These are phyloP conservation scores for Conidiobolus incongruus DNA, from an alignment of 371 early-diverging fungal genomes.

Conservation along the genomic window DNA sequence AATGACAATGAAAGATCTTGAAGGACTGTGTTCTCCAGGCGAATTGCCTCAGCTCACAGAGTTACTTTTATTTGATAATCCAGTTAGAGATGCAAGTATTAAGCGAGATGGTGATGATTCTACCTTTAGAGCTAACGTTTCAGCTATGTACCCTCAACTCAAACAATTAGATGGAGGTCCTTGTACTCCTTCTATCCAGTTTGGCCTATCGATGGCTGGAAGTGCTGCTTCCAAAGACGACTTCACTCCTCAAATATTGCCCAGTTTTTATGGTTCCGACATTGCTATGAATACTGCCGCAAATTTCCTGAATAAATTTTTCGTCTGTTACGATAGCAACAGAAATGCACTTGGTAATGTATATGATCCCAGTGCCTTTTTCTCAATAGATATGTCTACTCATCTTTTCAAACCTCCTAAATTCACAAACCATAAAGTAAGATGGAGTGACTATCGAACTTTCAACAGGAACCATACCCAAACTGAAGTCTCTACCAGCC, in stretches of 20 bases:
- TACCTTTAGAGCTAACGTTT: neutral
- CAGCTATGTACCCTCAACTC: neutral
- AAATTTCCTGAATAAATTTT: neutral
- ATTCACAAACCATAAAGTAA: no score
- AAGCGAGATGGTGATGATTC: neutral
- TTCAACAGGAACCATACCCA: no score
- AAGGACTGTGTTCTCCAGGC: no score
- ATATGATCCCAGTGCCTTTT: neutral
- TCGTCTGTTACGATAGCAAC: neutral
- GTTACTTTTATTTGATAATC: constrained; percentile 1
- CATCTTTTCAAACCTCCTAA: no score
- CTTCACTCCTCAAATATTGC: neutral
- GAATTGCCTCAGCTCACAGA: no score
- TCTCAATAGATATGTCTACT: neutral
- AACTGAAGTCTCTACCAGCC: neutral
- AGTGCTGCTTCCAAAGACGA: neutral
- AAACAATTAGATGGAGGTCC: neutral
- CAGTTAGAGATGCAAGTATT: neutral
- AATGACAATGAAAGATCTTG: no score
- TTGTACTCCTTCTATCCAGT: neutral
- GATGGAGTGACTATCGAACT: no score
- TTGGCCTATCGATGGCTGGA: constrained; percentile 1
- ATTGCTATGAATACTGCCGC: neutral
- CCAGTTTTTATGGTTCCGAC: neutral
- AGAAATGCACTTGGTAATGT: neutral